phyloP scores from a whole-genome alignment of 768 basidiomycete genomes.

The Mrakia hoshinonis region DNA sequence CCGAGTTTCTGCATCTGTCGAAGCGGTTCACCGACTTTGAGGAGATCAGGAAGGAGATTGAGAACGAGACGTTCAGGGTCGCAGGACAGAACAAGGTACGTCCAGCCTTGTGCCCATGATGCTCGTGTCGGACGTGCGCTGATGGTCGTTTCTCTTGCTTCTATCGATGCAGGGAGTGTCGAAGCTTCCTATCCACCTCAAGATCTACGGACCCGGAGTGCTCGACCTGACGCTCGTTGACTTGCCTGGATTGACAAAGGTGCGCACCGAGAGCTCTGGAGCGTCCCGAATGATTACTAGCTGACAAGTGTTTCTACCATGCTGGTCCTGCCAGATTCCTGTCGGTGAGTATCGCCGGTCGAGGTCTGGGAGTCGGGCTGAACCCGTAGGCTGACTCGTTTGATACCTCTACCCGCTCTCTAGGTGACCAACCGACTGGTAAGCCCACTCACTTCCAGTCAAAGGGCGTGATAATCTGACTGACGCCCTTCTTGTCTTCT shows the following conservation, averaged over 20 bases:
- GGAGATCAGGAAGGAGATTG: constrained; percentile 92
- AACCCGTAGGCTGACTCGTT: no score
- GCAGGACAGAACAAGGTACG: constrained; percentile 86
- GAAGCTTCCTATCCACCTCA: constrained; percentile 85
- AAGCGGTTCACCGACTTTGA: constrained; percentile 92
- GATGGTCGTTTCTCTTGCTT: neutral
- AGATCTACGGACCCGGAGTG: constrained; percentile 92
- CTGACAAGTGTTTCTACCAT: no score
- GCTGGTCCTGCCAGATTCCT: constrained; percentile 61
- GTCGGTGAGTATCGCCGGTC: constrained; percentile 48
- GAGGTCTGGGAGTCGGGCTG: no score
- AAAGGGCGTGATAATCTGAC: neutral
- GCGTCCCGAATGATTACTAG: no score
- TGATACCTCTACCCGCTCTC: no score
- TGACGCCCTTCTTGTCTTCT: neutral
- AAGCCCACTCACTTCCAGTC: neutral
- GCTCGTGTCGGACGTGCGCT: neutral
- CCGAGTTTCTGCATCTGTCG: constrained; percentile 93
- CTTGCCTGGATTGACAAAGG: constrained; percentile 92
- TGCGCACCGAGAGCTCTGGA: constrained; percentile 39
- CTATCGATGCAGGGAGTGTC: constrained; percentile 57
- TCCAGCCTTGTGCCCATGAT: neutral
- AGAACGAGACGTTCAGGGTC: constrained; percentile 92
- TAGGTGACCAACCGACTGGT: constrained; percentile 17
- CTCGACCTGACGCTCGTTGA: constrained; percentile 93